Evolutionary conservation across 768 basidiomycete species (phyloP).

Genomic region (Pholiota microspora): DNA sequence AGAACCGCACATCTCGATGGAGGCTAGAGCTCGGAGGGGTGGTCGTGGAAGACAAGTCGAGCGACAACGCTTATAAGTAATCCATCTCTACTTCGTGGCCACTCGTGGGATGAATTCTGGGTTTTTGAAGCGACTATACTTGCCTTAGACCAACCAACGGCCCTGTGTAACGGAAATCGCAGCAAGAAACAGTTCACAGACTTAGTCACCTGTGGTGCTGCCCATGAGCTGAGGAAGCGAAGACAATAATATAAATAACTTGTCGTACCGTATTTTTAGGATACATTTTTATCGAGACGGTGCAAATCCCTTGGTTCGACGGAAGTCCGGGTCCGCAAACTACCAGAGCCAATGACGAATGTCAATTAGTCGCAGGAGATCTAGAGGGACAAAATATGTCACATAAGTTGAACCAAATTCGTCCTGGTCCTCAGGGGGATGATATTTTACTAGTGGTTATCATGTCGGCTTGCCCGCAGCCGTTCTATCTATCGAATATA

Average conservation of each 20-base stretch:
- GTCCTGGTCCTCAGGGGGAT: too few relatives aligned
- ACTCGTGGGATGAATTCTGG: neutral
- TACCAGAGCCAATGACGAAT: too few relatives aligned
- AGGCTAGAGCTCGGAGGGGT: neutral
- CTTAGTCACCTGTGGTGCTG: neutral
- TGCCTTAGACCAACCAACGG: neutral
- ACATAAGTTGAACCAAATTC: too few relatives aligned
- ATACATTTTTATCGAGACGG: too few relatives aligned
- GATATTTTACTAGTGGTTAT: too few relatives aligned
- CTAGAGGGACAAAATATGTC: too few relatives aligned
- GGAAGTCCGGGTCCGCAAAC: too few relatives aligned
- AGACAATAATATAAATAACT: neutral
- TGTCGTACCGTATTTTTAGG: neutral
- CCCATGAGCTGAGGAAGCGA: neutral
- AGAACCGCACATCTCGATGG: neutral
- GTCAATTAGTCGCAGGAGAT: too few relatives aligned
- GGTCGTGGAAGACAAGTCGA: neutral
- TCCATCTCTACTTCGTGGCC: too few relatives aligned
- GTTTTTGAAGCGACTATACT: neutral
- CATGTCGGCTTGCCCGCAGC: too few relatives aligned
- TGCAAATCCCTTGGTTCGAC: too few relatives aligned
- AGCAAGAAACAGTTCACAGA: neutral
- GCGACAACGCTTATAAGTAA: neutral
- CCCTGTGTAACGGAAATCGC: neutral
- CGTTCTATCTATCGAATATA: neutral